Evolutionary conservation across 2,329 filamentous ascomycete species (phyloP), one percentile per base, ranked within the genome.

Genomic region (Colletotrichum gloeosporioides): DNA sequence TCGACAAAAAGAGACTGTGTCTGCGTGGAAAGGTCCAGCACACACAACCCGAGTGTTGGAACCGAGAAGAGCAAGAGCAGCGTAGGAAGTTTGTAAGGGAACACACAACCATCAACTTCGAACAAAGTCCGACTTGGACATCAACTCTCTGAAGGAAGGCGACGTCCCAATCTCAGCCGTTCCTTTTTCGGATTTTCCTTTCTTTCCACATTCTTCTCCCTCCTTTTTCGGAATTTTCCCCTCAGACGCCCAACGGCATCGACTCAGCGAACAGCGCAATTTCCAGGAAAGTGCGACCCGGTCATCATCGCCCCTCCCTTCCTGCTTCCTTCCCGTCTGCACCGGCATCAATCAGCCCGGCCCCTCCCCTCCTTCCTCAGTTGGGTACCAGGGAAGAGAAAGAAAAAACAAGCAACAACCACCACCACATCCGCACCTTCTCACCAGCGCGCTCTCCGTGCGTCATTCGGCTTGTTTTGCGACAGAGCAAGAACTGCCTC

Each of bases 321-420:
- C 32, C 34, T 69, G 57, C 64, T 73, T 73, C 73, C 70, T 71
- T 65, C 59, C 61, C 59, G 64, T 74, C 49, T 59, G 63, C 73
- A 73, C 73, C 63, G 63, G 62, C 69, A 75, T 75, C 69, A 75
- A 75, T 75, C 69, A 75, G 73, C 31, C 69, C 22, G 61, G 73
- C 27, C 55, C 57, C 69, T 70, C 32, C 59, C 55, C 69, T 64
- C 69, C 63, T 73, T 68, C 69, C 63, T 73, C 63, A 39, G 15
- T 62, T 13, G 64, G 39, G 39, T 61, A 44, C 29, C n/a, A 49
- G 16, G 34, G 55, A 69, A 65, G 39, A 66, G 22, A 66, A 27
- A 25, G 32, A 55, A 27, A 64, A 44, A 57, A 59, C 9, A 34
- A 67, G 34, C 39, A 75, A 64, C 53, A 27, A 75, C 32, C 66